Base-by-base conservation (phyloP, 2,329 filamentous ascomycete species). In the Dichotomopilus funicola region DNA sequence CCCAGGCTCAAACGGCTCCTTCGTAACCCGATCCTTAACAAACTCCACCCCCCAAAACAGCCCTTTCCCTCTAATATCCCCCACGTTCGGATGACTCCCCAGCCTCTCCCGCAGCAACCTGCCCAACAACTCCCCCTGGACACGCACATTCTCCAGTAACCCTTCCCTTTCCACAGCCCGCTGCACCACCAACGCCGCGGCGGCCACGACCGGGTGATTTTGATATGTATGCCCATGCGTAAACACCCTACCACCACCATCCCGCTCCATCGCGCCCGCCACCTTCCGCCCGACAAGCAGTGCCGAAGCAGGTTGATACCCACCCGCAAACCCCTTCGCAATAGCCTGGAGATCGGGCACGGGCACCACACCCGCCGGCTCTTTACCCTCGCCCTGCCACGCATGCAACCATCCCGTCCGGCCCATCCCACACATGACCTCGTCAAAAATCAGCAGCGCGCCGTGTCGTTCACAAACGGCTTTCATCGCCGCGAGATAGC, bases 391-490 rank as follows among this genome's bases (percentile, higher is more conserved):
- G 19, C 81, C 74, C 61, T 86, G 75, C 78, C 81, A 88, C 1
- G 81, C 80, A 69, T 88, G 79, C 61, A 85, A 68, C 4, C 72
- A 76, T 0, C 82, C 83, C 0, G 76, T 77, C 1, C 83, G 72
- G 1, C 84, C 83, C 68, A 79, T 79, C 2, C 85, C 85, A 48
- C 80, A 85, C 86, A 91, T 89, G 45, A 90, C 78, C 51, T 92
- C 89, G 64, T 94, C 89, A 0, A 92, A 71, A 46, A 92, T 85
- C n/a, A 94, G 74, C 0, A 94, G 77, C 0, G 85, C 82, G 0
- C 86, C 88, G 64, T 92, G 76, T 58, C 80, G 81, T 51, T 86
- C 78, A 66, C 89, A 94, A 1, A 94, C 73, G 1, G 73, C 72
- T 63, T 80, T 79, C 69, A 92, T 81, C 0, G 85, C 86, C 50